Conservation (phyloP, 2,329 filamentous ascomycete species). For the Lizonia empirigonia region DNA sequence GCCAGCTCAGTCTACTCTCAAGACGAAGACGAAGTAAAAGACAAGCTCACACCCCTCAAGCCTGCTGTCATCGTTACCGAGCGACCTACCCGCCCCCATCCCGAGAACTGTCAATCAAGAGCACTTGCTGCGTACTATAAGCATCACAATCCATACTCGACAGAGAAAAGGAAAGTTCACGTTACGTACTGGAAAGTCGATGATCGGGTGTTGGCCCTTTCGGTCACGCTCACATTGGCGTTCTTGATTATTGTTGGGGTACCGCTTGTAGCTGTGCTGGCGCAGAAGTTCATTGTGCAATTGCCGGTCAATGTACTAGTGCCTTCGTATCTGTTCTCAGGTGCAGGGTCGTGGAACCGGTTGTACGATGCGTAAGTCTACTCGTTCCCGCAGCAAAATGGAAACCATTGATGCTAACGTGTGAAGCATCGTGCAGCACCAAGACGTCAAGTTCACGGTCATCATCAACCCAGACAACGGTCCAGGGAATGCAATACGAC, state of each 20-base stretch:
- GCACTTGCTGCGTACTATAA: constrained; percentile 8
- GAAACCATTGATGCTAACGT: neutral
- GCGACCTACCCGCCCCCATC: constrained; percentile 7
- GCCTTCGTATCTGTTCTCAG: constrained; percentile 57
- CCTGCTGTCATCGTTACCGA: constrained; percentile 14
- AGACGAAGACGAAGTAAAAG: constrained; percentile 9
- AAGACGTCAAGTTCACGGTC: constrained; percentile 55
- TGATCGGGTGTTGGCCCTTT: constrained; percentile 24
- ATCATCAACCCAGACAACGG: constrained; percentile 55
- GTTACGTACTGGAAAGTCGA: constrained; percentile 14
- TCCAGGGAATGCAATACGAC: constrained; percentile 51
- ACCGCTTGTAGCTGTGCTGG: constrained; percentile 29
- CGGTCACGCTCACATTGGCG: constrained; percentile 30
- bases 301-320: constrained; percentile 49
- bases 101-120: constrained; percentile 5
- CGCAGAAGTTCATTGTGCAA: constrained; percentile 27
- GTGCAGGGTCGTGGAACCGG: constrained; percentile 47
- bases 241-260: constrained; percentile 26
- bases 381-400: neutral
- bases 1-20: constrained; percentile 5
- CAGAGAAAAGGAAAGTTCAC: constrained; percentile 4
- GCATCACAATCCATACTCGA: constrained; percentile 5
- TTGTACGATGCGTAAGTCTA: constrained; percentile 26
- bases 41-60: constrained; percentile 9
- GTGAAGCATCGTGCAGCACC: constrained; percentile 34